Percentiles rank a stretch among this genome's conserved stretches.
phyloP scores from a whole-genome alignment of 495 filamentous ascomycete species.

The Elasticomyces elasticus region DNA sequence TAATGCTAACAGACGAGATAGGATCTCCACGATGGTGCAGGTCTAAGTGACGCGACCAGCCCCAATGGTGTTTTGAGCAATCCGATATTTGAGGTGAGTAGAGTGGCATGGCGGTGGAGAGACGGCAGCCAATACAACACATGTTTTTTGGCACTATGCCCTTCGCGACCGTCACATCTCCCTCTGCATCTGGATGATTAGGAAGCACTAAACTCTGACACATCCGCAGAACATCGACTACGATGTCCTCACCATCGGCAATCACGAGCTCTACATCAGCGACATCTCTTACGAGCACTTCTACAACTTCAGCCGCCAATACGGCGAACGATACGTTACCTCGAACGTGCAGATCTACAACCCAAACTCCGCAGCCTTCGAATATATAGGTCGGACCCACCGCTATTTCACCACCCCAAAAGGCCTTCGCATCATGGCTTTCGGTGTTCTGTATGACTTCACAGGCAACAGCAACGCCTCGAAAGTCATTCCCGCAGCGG shows the following conservation, averaged over 20 bases:
- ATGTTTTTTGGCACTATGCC: too few relatives aligned
- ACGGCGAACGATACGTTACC: slow-evolving; percentile 36
- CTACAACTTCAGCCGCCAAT: slow-evolving; percentile 31
- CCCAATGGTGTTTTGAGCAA: slow-evolving; percentile 34
- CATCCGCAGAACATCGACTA: slow-evolving; percentile 30
- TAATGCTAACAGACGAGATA: neutral
- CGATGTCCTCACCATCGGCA: slow-evolving; percentile 37
- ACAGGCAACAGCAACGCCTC: slow-evolving; percentile 31
- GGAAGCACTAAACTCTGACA: too few relatives aligned
- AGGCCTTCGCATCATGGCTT: slow-evolving; percentile 35
- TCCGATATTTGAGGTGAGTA: slow-evolving; percentile 30
- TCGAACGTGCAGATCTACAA: slow-evolving; percentile 36
- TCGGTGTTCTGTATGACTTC: slow-evolving; percentile 34
- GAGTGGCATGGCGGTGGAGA: too few relatives aligned
- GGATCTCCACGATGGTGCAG: slow-evolving; percentile 37
- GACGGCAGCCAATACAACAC: too few relatives aligned
- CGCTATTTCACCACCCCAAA: slow-evolving; percentile 34
- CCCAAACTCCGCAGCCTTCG: slow-evolving; percentile 24
- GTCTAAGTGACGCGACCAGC: slow-evolving; percentile 33
- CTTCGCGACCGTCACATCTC: too few relatives aligned
- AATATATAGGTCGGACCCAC: slow-evolving; percentile 35
- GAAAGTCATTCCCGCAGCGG: slow-evolving; percentile 24
- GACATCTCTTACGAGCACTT: slow-evolving; percentile 31
- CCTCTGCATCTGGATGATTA: too few relatives aligned
- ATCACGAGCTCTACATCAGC: slow-evolving; percentile 34